These are phyloP conservation scores for Diophrys appendiculata DNA, from an alignment of 73 alveolate species.

Conservation along the genomic window DNA sequence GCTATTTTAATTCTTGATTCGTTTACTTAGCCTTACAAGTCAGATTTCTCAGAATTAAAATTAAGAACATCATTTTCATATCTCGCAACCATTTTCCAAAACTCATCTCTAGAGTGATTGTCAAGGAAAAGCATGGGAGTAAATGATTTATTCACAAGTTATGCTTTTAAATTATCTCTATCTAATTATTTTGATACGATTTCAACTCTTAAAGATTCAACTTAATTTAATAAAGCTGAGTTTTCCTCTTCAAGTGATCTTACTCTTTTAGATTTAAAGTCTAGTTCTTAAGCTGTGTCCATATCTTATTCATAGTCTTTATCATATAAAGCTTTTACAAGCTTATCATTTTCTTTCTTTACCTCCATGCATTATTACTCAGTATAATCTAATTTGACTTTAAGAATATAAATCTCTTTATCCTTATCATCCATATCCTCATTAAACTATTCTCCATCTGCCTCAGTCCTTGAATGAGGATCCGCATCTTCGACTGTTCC, in stretches of 20 bases:
- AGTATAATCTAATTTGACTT: no score
- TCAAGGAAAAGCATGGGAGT: slow-evolving; percentile 41
- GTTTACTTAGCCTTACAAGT: slow-evolving; percentile 8
- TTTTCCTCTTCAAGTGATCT: slow-evolving; percentile 20
- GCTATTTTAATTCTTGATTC: slow-evolving; percentile 13
- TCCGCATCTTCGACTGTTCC: no score
- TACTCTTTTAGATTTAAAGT: slow-evolving; percentile 34
- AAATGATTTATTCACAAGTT: slow-evolving; percentile 33
- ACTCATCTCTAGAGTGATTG: slow-evolving; percentile 47
- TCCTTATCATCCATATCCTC: no score
- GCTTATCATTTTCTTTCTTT: slow-evolving; percentile 32
- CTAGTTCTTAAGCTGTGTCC: slow-evolving; percentile 8
- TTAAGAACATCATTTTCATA: slow-evolving; percentile 47
- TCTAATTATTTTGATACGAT: slow-evolving; percentile 44
- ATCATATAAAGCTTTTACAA: slow-evolving; percentile 26
- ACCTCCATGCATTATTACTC: not conserved
- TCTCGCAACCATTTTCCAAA: slow-evolving; percentile 58
- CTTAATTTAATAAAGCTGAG: not conserved
- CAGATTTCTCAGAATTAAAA: slow-evolving; percentile 38
- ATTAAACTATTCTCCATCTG: no score
- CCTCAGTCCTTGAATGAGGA: no score
- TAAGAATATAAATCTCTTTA: no score
- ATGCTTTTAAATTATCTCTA: slow-evolving; percentile 52
- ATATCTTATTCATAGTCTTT: slow-evolving; percentile 19
- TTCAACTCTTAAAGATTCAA: slow-evolving; percentile 36